Conservation (phyloP, 2,329 filamentous ascomycete species). For the Diaporthe caulivora region DNA sequence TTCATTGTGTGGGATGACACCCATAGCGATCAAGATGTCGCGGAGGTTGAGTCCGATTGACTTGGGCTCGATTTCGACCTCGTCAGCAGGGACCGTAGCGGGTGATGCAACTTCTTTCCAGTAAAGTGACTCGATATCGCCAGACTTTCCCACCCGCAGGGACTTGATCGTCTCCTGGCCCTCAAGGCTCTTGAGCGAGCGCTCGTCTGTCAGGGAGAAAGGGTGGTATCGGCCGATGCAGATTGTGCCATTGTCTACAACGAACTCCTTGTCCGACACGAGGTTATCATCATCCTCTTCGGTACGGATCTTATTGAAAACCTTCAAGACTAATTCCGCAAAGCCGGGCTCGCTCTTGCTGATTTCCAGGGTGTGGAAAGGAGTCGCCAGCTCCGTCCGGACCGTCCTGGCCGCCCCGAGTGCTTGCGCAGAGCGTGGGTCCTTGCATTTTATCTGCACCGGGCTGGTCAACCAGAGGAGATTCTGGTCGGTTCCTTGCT, state of each 20-base stretch:
- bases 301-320: background rate
- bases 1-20: background rate
- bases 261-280: background rate
- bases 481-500: background rate
- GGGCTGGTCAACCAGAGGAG: conserved; percentile 22
- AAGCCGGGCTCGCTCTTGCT: background rate
- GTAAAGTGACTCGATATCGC: background rate
- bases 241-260: background rate
- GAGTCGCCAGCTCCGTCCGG: conserved; percentile 1
- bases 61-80: conserved; percentile 7
- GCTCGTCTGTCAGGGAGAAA: background rate
- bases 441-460: background rate
- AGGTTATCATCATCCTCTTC: background rate
- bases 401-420: conserved; percentile 5
- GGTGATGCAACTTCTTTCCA: background rate
- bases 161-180: background rate
- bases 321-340: background rate
- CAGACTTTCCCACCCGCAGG: background rate
- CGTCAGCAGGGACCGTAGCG: background rate
- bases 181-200: conserved; percentile 1
- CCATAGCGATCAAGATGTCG: conserved; percentile 22
- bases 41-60: conserved; percentile 24
- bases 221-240: conserved; percentile 4
- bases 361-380: conserved; percentile 4
- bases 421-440: conserved; percentile 1